A percentile compares a stretch with the other conserved stretches of the same genome.
phyloP scores from a whole-genome alignment of 495 filamentous ascomycete species.

The Daldinia grandis region DNA sequence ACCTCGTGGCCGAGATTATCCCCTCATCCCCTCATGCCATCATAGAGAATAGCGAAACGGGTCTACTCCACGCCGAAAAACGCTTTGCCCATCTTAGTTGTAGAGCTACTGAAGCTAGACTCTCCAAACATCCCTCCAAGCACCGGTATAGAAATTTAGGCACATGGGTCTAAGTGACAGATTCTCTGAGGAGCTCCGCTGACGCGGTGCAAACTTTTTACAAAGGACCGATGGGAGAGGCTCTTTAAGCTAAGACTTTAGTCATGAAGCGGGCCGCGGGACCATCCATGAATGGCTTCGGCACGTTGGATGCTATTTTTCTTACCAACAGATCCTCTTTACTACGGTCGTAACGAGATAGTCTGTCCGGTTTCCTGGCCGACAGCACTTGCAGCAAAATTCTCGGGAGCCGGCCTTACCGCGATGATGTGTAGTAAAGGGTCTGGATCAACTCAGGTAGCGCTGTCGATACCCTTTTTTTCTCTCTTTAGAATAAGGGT shows the following conservation, averaged over 20 bases:
- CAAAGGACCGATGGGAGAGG: conserved; percentile 17
- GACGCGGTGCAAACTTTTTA: conserved; percentile 37
- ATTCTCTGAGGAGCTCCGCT: conserved; percentile 21
- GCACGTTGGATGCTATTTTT: conserved; percentile 17
- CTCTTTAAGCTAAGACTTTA: conserved; percentile 22
- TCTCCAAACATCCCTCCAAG: conserved; percentile 18
- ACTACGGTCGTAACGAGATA: conserved; percentile 23
- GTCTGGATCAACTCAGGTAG: conserved; percentile 6
- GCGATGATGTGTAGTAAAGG: conserved; percentile 4
- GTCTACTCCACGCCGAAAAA: conserved; percentile 21
- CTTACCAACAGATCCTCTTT: conserved; percentile 21
- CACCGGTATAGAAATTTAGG: conserved; percentile 14
- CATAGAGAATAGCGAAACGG: conserved; percentile 17
- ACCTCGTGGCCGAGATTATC: conserved; percentile 18
- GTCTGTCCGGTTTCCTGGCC: conserved; percentile 34
- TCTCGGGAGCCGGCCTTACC: conserved; percentile 18
- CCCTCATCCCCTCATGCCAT: conserved; percentile 14
- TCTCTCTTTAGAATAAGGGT: background rate
- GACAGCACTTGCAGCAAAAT: conserved; percentile 23
- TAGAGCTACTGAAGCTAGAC: conserved; percentile 27
- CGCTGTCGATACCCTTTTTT: conserved; percentile 5
- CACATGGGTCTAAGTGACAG: conserved; percentile 17
- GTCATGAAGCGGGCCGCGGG: conserved; percentile 38
- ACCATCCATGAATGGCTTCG: conserved; percentile 28
- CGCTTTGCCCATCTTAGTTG: conserved; percentile 7